Evolutionary conservation across 805 yeast genomes (phyloP), one percentile per base, ranked within the genome.

Genomic region (Cyberlindnera euphorbiiphila): DNA sequence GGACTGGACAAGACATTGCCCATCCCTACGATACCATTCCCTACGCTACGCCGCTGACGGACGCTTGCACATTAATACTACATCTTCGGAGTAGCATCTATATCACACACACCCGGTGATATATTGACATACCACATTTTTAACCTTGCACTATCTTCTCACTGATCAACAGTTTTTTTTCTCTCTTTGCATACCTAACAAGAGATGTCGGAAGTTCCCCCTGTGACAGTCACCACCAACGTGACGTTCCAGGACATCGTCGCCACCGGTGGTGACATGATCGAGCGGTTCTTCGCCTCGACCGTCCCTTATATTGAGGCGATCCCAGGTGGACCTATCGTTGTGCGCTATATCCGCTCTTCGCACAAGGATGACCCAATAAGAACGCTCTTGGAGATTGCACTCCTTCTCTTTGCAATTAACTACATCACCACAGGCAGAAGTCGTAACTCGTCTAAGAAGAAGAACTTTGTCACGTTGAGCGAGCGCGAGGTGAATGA

Each of bases 321-420:
- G 27, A 34, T 55, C 21, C 85, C 85, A 2, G 84, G 84, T 39
- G 83, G 84, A 12, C 65, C 62, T 30, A 64, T 76, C 38, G 54
- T 81, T 6, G 64, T 81, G 22, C 64, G 88, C 39, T 93, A 93
- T 61, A 81, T 93, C 53, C 72, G 71, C 46, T 79, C 88, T 10
- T 87, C 97, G 3, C 89, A 89, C 59, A 88, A 87, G 59, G 78
- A 93, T 61, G 98, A 93, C 60, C 98, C 98, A 2, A 72, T 87
- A 43, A 76, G 98, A 53, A 85, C 98, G 1, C 55, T 86, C 7
- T 69, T 93, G 37, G 98, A 93, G 63, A 60, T 84, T 25, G 67
- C 79, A 13, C 69, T 93, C 50, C 74, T 88, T 23, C 57, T 88
- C 11, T 84, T 89, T 60, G 98, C 96, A 4, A 66, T 88, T 43